Evolutionary conservation across 192 early-diverging fungal species (phyloP).

Genomic region (Helicostylum pulchrum): DNA sequence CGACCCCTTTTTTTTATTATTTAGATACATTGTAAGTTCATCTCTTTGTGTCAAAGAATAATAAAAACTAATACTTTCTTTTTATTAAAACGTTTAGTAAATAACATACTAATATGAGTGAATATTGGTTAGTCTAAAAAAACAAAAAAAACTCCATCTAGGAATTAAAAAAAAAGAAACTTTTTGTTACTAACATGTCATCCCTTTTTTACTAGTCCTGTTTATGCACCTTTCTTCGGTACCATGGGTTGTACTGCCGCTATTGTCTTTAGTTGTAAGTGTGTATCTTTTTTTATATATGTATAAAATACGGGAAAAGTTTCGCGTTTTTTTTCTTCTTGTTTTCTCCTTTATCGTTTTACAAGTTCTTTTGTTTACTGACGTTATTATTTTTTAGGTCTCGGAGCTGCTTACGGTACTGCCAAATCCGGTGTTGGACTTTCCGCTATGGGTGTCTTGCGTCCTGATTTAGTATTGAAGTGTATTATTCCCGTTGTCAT

Average conservation of each 20-base stretch:
- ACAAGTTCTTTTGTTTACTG: constrained; percentile 38
- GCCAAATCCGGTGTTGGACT: constrained; percentile 97
- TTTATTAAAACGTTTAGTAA: not conserved
- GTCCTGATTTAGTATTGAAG: constrained; percentile 88
- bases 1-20: too few relatives aligned
- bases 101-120: constrained; percentile 1
- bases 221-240: constrained; percentile 94
- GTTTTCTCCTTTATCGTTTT: constrained; percentile 1
- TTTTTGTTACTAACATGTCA: not conserved
- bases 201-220: constrained; percentile 60
- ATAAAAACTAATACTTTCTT: too few relatives aligned
- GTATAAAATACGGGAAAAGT: not conserved
- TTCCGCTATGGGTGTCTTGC: constrained; percentile 89
- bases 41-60: too few relatives aligned
- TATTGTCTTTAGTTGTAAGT: constrained; percentile 88
- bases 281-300: not conserved
- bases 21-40: too few relatives aligned
- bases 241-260: constrained; percentile 86
- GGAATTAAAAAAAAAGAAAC: not conserved
- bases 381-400: constrained; percentile 45
- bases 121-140: constrained; percentile 7
- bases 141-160: not conserved
- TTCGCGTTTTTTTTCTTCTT: constrained; percentile 2
- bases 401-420: constrained; percentile 98
- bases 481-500: constrained; percentile 95